These are phyloP conservation scores for Xylaria multiplex DNA, from an alignment of 2,329 filamentous ascomycete genomes.

Conservation along the genomic window DNA sequence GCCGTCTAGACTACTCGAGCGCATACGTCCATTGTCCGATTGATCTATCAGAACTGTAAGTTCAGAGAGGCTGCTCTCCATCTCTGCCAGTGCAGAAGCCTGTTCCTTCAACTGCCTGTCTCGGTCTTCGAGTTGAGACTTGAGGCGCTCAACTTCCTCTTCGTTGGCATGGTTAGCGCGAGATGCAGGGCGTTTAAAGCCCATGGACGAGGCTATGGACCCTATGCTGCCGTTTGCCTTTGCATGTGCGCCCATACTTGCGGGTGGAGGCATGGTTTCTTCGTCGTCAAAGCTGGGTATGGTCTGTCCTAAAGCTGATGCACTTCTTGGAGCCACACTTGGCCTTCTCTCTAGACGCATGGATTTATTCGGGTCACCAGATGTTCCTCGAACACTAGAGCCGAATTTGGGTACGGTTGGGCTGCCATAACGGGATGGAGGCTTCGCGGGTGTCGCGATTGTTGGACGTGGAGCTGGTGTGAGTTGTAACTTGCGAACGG, in stretches of 20 bases:
- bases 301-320: constrained; percentile 65
- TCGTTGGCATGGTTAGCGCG: constrained; percentile 64
- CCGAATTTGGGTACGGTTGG: constrained; percentile 71
- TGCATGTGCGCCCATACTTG: constrained; percentile 56
- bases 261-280: constrained; percentile 60
- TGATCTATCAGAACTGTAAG: constrained; percentile 74
- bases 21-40: constrained; percentile 56
- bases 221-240: constrained; percentile 65
- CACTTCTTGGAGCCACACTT: constrained; percentile 66
- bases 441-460: constrained; percentile 63
- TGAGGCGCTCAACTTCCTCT: constrained; percentile 78
- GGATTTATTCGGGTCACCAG: constrained; percentile 70
- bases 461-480: constrained; percentile 68
- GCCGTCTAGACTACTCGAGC: constrained; percentile 66
- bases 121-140: constrained; percentile 79
- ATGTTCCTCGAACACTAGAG: constrained; percentile 69
- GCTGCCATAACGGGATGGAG: constrained; percentile 69
- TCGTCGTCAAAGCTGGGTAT: constrained; percentile 64
- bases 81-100: constrained; percentile 81
- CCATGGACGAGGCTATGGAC: constrained; percentile 66
- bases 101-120: constrained; percentile 92
- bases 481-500: constrained; percentile 74
- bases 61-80: constrained; percentile 69
- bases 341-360: constrained; percentile 60
- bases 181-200: constrained; percentile 63